Evolutionary conservation across 352 stramenopile species (phyloP).

Genomic region (Phytophthora palmivora): DNA sequence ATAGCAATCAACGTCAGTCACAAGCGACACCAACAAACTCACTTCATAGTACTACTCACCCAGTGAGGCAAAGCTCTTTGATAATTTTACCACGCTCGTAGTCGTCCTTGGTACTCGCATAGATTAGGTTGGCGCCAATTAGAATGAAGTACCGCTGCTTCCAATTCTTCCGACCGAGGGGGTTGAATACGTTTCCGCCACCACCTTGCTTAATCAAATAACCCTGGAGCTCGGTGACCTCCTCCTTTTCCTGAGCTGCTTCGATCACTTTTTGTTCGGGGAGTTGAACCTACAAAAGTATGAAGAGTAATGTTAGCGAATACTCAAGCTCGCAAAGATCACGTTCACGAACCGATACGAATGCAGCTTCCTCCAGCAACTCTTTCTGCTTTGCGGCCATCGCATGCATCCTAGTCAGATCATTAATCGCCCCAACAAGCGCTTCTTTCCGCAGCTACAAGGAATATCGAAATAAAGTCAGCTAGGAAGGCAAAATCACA

Average conservation of each 20-base stretch:
- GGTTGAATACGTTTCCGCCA: conserved; percentile 79
- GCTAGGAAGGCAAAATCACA: neutral
- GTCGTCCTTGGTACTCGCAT: conserved; percentile 88
- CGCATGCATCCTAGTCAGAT: conserved; percentile 70
- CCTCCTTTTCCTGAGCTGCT: conserved; percentile 71
- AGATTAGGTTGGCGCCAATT: conserved; percentile 70
- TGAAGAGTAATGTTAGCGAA: neutral
- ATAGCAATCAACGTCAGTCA: neutral
- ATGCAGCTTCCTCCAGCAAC: conserved; percentile 78
- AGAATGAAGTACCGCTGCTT: conserved; percentile 92
- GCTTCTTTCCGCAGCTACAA: conserved; percentile 74
- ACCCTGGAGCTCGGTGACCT: conserved; percentile 72
- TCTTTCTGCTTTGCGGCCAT: conserved; percentile 75
- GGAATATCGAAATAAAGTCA: neutral
- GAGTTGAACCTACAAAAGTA: conserved; percentile 59
- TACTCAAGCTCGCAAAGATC: neutral
- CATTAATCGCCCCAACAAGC: conserved; percentile 68
- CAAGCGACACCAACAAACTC: neutral
- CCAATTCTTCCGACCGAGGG: conserved; percentile 85
- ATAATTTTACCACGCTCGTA: conserved; percentile 89
- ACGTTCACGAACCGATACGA: conserved; percentile 62
- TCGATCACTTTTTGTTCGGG: conserved; percentile 84
- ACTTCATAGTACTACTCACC: conserved; percentile 41
- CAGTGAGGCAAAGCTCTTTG: conserved; percentile 83
- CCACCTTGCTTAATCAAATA: conserved; percentile 90